These are phyloP conservation scores for Candida lessepsii DNA, from an alignment of 805 yeast species.

Conservation along the genomic window DNA sequence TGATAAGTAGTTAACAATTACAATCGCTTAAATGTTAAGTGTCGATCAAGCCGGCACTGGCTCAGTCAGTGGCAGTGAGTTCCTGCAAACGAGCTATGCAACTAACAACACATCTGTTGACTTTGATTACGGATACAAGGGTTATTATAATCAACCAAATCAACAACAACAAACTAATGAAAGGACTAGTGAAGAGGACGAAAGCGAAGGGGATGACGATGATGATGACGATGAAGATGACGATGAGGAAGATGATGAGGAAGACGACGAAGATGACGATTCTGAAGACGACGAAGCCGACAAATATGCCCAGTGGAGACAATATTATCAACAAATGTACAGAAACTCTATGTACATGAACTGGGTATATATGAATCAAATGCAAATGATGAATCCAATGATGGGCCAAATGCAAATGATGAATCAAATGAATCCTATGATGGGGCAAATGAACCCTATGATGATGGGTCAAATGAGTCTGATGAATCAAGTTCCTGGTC, in stretches of 20 bases:
- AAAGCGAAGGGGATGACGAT: constrained; percentile 11
- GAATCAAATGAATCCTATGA: constrained; percentile 6
- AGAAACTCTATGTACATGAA: constrained; percentile 18
- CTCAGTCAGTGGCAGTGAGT: constrained; percentile 31
- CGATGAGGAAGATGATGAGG: constrained; percentile 12
- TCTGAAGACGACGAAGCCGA: constrained; percentile 14
- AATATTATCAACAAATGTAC: constrained; percentile 26
- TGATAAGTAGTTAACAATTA: too few species aligned
- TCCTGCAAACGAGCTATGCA: constrained; percentile 25
- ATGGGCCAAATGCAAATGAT: background rate
- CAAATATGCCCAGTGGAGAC: constrained; percentile 35
- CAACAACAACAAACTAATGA: background rate
- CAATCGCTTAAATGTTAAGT: constrained; percentile 5
- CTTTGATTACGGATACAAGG: constrained; percentile 3
- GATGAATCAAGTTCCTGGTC: too few species aligned
- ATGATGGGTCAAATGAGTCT: background rate
- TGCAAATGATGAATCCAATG: constrained; percentile 6
- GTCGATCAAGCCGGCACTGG: constrained; percentile 5
- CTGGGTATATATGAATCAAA: constrained; percentile 10
- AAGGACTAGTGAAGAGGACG: background rate
- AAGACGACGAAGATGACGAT: constrained; percentile 13
- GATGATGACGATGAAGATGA: constrained; percentile 12
- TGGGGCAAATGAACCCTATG: constrained; percentile 1
- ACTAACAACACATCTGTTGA: constrained; percentile 15
- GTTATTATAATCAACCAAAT: constrained; percentile 6